These are phyloP conservation scores for Candida coleopterorum DNA, from an alignment of 805 yeast species.

Conservation along the genomic window DNA sequence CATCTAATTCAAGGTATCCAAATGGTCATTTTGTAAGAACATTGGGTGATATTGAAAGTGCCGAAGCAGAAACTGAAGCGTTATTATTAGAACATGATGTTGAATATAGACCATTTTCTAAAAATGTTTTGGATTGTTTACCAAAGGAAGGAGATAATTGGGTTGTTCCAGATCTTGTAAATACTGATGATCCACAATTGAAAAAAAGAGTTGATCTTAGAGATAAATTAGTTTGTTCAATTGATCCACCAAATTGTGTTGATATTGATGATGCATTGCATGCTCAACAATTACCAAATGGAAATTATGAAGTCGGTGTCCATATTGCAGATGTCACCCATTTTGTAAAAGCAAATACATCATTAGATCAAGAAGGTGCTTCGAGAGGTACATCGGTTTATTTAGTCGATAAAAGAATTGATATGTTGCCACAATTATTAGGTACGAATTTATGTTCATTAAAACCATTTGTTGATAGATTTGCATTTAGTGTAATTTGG, in stretches of 20 bases:
- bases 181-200: constrained; percentile 47
- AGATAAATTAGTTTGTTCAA: constrained; percentile 86
- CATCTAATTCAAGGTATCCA: constrained; percentile 75
- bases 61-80: constrained; percentile 95
- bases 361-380: constrained; percentile 94
- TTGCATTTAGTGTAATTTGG: constrained; percentile 95
- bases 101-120: constrained; percentile 92
- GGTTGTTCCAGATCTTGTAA: constrained; percentile 70
- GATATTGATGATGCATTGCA: constrained; percentile 97
- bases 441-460: constrained; percentile 96
- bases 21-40: constrained; percentile 92
- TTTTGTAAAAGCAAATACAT: constrained; percentile 88
- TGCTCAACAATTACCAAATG: constrained; percentile 79
- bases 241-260: constrained; percentile 97
- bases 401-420: constrained; percentile 95
- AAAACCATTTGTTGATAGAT: constrained; percentile 92
- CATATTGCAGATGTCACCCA: constrained; percentile 99
- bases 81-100: constrained; percentile 90
- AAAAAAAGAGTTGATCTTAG: constrained; percentile 78
- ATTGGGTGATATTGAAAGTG: constrained; percentile 86
- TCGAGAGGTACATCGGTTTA: constrained; percentile 96
- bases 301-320: constrained; percentile 95
- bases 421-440: constrained; percentile 91
- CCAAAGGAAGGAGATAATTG: constrained; percentile 93
- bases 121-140: constrained; percentile 84